Evolutionary conservation across 2,329 filamentous ascomycete species (phyloP).

Genomic region (Monilinia aucupariae): DNA sequence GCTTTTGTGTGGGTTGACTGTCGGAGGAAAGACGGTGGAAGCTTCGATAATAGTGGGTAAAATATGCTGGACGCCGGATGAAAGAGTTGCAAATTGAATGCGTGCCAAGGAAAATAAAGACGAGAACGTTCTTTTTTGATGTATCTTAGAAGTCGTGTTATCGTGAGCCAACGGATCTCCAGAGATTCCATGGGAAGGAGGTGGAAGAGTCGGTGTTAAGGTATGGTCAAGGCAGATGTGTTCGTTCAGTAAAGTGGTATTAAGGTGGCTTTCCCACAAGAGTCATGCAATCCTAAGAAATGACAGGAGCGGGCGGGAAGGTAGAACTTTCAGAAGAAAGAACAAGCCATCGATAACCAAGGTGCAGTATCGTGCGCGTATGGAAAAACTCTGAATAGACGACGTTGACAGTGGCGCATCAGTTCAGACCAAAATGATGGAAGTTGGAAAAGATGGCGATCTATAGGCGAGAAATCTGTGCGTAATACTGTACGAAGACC

Average conservation of each 20-base stretch:
- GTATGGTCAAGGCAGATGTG: neutral
- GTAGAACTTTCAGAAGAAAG: neutral
- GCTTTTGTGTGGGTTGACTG: neutral
- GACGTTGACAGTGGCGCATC: conserved; percentile 5
- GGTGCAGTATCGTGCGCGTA: conserved; percentile 11
- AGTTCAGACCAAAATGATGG: neutral
- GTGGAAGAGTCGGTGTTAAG: neutral
- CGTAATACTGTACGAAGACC: neutral
- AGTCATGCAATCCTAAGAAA: conserved; percentile 13
- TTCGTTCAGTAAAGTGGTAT: neutral
- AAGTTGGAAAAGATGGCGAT: conserved; percentile 10
- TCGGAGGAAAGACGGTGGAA: neutral
- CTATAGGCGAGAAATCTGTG: conserved; percentile 8
- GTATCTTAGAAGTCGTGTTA: neutral
- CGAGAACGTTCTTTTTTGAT: neutral
- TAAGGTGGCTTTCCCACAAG: conserved; percentile 14
- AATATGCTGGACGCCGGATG: conserved; percentile 5
- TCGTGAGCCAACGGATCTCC: conserved; percentile 1
- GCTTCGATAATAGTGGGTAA: neutral
- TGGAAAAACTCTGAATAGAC: conserved; percentile 3
- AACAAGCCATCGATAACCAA: neutral
- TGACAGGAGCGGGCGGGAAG: neutral
- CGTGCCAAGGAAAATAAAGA: neutral
- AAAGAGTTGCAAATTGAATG: conserved; percentile 1
- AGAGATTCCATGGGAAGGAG: neutral